Conservation (phyloP, 345 rosid genomes). For the Populus pruinosa region DNA sequence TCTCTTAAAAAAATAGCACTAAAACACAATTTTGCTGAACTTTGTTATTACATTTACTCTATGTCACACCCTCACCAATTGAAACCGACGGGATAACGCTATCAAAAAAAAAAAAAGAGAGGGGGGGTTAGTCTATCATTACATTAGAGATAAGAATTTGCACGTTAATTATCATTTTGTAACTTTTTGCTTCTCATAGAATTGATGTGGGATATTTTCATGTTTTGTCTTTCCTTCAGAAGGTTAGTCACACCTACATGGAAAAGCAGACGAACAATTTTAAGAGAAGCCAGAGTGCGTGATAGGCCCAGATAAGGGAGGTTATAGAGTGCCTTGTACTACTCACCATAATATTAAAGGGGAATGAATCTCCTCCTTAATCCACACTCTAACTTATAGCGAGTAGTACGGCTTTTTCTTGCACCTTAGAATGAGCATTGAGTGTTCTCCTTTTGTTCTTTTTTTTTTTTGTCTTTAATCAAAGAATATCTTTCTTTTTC, state of each 20-base stretch:
- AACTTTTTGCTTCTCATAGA: not conserved
- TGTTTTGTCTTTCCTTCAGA: not conserved
- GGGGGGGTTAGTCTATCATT: too few species aligned
- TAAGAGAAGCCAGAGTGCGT: too few species aligned
- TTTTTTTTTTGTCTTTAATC: not conserved
- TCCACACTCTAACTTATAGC: not conserved
- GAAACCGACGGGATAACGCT: not conserved
- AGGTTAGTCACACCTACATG: not conserved
- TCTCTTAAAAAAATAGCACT: not conserved
- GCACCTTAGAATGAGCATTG: not conserved
- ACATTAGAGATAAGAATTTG: not conserved
- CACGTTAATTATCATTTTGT: not conserved
- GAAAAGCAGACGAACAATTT: too few species aligned
- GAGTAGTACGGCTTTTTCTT: not conserved
- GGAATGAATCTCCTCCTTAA: not conserved
- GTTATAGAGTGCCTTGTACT: not conserved
- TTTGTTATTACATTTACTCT: too few species aligned
- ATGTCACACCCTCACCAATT: not conserved
- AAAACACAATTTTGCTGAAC: not conserved
- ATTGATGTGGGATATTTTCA: not conserved
- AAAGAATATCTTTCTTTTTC: not conserved
- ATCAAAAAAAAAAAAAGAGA: too few species aligned
- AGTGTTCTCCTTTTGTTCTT: not conserved
- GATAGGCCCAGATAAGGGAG: not conserved
- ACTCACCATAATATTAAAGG: not conserved